These are phyloP conservation scores for Yamagishiella unicocca DNA, from an alignment of 139 green algal genomes.

Conservation along the genomic window DNA sequence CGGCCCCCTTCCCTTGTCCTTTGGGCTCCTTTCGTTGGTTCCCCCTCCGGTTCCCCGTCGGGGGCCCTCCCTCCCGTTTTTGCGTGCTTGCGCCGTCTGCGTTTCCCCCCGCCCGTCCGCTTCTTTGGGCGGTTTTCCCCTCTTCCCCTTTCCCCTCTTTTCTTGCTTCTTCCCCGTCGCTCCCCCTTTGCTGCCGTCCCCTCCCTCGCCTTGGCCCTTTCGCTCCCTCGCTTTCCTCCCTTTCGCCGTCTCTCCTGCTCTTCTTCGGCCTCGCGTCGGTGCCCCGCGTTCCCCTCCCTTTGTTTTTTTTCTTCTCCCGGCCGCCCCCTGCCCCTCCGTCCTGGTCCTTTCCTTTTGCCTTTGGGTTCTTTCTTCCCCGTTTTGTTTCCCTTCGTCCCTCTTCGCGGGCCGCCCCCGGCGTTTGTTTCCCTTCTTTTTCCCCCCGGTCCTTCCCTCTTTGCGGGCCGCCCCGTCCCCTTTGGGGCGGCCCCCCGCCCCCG, in stretches of 20 bases:
- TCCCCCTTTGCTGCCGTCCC: too few relatives aligned
- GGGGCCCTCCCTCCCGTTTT: too few relatives aligned
- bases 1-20: too few relatives aligned
- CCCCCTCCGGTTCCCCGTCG: too few relatives aligned
- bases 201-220: background rate
- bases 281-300: background rate
- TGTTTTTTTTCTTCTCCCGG: background rate
- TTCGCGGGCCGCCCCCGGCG: too few relatives aligned
- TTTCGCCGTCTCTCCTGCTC: background rate
- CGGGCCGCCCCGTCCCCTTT: background rate
- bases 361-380: background rate
- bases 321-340: background rate
- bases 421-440: background rate
- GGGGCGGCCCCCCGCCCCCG: too few relatives aligned
- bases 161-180: too few relatives aligned
- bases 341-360: background rate
- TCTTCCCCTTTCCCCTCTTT: too few relatives aligned
- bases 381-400: background rate
- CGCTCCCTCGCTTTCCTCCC: background rate
- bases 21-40: too few relatives aligned
- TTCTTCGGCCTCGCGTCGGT: background rate
- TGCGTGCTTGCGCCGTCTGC: conserved; percentile 23
- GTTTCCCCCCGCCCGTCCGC: background rate
- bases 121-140: conserved; percentile 15
- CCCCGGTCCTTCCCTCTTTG: background rate